phyloP scores from a whole-genome alignment of 2,329 filamentous ascomycete species.

The Claviceps arundinis region DNA sequence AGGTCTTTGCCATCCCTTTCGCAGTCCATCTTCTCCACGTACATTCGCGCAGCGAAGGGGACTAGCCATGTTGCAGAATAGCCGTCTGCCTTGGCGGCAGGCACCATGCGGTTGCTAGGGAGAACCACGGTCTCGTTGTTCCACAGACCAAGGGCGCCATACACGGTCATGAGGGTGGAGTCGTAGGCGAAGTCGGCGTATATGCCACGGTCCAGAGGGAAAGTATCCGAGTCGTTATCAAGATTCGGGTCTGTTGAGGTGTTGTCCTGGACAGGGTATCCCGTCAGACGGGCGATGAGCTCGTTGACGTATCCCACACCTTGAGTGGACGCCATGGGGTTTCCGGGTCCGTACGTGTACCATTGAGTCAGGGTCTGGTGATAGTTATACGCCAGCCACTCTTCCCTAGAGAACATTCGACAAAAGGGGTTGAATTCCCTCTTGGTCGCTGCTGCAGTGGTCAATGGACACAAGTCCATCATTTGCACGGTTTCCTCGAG shows the following conservation, averaged over 20 bases:
- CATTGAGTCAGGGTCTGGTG: conserved; percentile 69
- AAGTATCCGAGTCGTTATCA: conserved; percentile 52
- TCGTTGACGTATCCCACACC: conserved; percentile 84
- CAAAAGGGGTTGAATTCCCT: conserved; percentile 55
- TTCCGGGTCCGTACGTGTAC: conserved; percentile 68
- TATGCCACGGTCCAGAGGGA: conserved; percentile 54
- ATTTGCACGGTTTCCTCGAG: conserved; percentile 50
- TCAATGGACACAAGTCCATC: conserved; percentile 84
- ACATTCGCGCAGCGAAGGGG: conserved; percentile 68
- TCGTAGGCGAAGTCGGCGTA: conserved; percentile 92
- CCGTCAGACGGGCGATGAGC: conserved; percentile 67
- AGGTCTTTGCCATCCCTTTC: conserved; percentile 43
- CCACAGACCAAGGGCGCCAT: conserved; percentile 67
- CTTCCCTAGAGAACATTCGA: conserved; percentile 53
- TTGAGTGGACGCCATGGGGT: conserved; percentile 67
- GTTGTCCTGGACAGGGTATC: conserved; percentile 51
- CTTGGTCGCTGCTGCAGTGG: conserved; percentile 51
- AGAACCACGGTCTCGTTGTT: conserved; percentile 43
- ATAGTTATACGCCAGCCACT: conserved; percentile 75
- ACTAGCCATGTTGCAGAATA: conserved; percentile 69
- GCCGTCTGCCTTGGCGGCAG: conserved; percentile 43
- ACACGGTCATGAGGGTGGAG: conserved; percentile 69
- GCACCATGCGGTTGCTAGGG: conserved; percentile 34
- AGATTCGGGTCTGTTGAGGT: conserved; percentile 71
- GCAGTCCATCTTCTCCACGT: conserved; percentile 80